Evolutionary conservation across 345 rosid genomes (phyloP), one percentile per base, ranked within the genome.

Genomic region (Cardiospermum halicacabum): DNA sequence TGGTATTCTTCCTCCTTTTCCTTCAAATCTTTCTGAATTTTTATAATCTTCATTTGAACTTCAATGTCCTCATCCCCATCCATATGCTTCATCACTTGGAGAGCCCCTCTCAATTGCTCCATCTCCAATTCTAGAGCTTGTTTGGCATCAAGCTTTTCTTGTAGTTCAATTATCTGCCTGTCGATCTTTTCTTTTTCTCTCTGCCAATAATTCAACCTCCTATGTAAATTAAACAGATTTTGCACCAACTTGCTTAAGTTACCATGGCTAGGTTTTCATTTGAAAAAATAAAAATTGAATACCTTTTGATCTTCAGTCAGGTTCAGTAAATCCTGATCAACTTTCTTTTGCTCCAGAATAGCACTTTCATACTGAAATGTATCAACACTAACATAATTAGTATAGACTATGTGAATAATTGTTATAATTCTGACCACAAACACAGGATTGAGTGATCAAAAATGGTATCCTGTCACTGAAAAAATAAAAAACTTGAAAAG

Each of bases 71-170:
- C 89, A 34, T 80, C 88, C 34, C 79, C 81, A 43, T 26, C 75
- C 88, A 92, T 82, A 78, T 85, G 92, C 67, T 68, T 80, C 89
- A 82, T 81, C 43, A 87, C 84, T 68, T 82, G 72, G 64, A 78
- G 57, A 18, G 75, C 75, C 4, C 95, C 90, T 66, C 74, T 87
- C 82, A 85, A 40, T 2, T 82, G 79, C 86, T 89, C 83, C 55
- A 85, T 85, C 81, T 87, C 96, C 78, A 87, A 74, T 70, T 92
- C 92, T 64, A 84, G n/a, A 12, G 84, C 84, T 77, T 85, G 98
- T 56, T 71, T 85, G n/a, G 75, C 84, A 73, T 85, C 85, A 5
- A 92, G 75, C 45, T 76, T 53, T 55, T 72, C 68, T 65, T 89
- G 82, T 37, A 87, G 71, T 47, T 80, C 79, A 68, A 74, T 42